Base-by-base conservation (phyloP, 176 grass and related monocot genomes). In the Oryza glaberrima region DNA sequence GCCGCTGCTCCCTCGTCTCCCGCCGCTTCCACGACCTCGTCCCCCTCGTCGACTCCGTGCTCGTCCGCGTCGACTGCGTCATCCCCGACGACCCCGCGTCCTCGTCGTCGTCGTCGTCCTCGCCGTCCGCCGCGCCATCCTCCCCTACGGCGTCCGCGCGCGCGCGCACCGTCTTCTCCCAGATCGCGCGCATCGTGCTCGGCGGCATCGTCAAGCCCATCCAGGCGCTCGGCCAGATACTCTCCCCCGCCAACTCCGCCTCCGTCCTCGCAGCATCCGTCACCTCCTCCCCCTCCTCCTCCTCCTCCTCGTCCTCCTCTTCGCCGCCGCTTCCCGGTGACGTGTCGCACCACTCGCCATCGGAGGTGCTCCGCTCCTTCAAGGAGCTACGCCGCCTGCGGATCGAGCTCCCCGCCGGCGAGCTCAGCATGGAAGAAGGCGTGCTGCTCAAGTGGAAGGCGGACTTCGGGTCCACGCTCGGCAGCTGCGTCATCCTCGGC, bases 361-460 rank as follows among this genome's bases (percentile, higher is more conserved):
- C 93, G 13, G 96, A 98, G 91, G 96, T 96, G 75, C 86, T 98
- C 43, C 92, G 87, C 65, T 92, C 87, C 81, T 98, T 98, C 83
- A 95, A 94, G 82, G 96, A 96, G 87, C 80, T 98, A 48, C 89
- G 93, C 25, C 84, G 52, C 67, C 93, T 98, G 26, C 86, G 77
- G 72, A 98, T 98, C 82, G 87, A 95, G 80, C 93, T 98, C 23
- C 96, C 96, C 0, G 86, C 88, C 5, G 93, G 96, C 17, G 96
- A 98, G 79, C 91, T 98, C 25, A 80, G 85, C 49, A 77, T 90
- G 66, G 91, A 98, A 36, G 91, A 95, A 16, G 91, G 89, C 32
- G 87, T 98, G 16, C 86, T 98, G 67, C 90, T 98, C 75, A 95
- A 94, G 78, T 98, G 96, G 96, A 98, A 82, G 88, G 96, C 96